Evolutionary conservation across 768 basidiomycete genomes (phyloP).

Genomic region (Phylloporus arenicola): DNA sequence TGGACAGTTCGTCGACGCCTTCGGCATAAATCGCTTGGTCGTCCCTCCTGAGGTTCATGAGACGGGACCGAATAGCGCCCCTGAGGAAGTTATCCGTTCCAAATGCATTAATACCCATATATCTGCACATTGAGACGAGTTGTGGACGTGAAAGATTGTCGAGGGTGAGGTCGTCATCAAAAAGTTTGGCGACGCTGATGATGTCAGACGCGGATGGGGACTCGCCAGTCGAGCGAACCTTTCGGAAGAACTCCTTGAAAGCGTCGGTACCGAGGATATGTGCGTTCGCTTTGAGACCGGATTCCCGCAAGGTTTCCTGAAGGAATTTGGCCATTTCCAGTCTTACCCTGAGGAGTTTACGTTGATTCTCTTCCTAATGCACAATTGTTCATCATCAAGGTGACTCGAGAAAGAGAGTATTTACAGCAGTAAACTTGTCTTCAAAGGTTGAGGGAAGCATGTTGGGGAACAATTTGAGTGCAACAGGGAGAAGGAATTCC

Average conservation of each 20-base stretch:
- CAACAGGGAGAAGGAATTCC: conserved; percentile 94
- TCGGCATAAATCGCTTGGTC: conserved; percentile 90
- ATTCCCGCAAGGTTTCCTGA: conserved; percentile 94
- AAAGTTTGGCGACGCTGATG: conserved; percentile 91
- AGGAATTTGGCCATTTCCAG: conserved; percentile 99
- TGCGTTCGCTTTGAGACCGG: conserved; percentile 84
- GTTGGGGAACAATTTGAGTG: conserved; percentile 94
- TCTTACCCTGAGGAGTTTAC: conserved; percentile 89
- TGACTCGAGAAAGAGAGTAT: conserved; percentile 16
- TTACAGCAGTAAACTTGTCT: conserved; percentile 89
- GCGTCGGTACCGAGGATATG: conserved; percentile 93
- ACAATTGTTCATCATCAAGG: background rate
- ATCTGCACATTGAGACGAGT: conserved; percentile 93
- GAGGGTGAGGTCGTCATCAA: conserved; percentile 95
- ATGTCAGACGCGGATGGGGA: conserved; percentile 83
- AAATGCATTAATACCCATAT: conserved; percentile 98
- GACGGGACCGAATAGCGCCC: conserved; percentile 78
- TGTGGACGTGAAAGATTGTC: conserved; percentile 99
- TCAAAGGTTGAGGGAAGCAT: conserved; percentile 99
- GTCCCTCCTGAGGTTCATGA: conserved; percentile 81
- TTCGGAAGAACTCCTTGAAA: conserved; percentile 99
- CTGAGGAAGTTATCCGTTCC: conserved; percentile 98
- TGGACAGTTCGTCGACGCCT: conserved; percentile 87
- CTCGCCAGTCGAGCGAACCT: conserved; percentile 95
- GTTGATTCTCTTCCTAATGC: conserved; percentile 87